A percentile compares a stretch with the other conserved stretches of the same genome.
These are phyloP conservation scores for Zarea fungicola DNA, from an alignment of 2,329 filamentous ascomycete genomes.

Conservation along the genomic window DNA sequence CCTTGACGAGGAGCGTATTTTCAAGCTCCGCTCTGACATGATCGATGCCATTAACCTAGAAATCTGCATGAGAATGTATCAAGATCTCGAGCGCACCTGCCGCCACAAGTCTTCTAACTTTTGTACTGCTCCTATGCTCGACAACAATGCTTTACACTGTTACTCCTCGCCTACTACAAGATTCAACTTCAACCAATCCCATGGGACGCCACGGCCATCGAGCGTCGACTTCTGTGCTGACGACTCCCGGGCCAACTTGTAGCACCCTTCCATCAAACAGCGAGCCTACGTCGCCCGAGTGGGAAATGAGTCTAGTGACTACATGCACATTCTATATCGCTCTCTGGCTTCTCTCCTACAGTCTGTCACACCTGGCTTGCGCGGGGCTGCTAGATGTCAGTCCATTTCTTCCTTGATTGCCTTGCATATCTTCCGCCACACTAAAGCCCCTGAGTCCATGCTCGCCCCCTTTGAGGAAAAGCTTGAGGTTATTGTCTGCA, in stretches of 20 bases:
- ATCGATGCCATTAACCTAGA: conserved; percentile 58
- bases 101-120: conserved; percentile 26
- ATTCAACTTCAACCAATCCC: conserved; percentile 44
- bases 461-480: conserved; percentile 46
- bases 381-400: conserved; percentile 45
- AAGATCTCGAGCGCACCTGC: conserved; percentile 44
- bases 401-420: conserved; percentile 48
- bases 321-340: conserved; percentile 44
- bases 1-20: conserved; percentile 59
- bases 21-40: conserved; percentile 56
- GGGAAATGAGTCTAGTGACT: conserved; percentile 35
- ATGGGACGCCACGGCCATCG: conserved; percentile 42
- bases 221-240: conserved; percentile 47
- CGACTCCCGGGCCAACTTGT: conserved; percentile 46
- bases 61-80: conserved; percentile 57
- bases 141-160: conserved; percentile 24
- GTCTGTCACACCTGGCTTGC: conserved; percentile 39
- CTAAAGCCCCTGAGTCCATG: conserved; percentile 43
- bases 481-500: conserved; percentile 39
- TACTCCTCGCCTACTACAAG: conserved; percentile 25
- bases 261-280: conserved; percentile 42
- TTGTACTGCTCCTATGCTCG: conserved; percentile 21
- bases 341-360: conserved; percentile 52
- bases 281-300: conserved; percentile 33
- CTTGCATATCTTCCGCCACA: conserved; percentile 54